Percentiles rank a stretch among this genome's conserved stretches.
Conservation (phyloP, 1,284 basidiomycete genomes). For the Serendipita sp. region DNA sequence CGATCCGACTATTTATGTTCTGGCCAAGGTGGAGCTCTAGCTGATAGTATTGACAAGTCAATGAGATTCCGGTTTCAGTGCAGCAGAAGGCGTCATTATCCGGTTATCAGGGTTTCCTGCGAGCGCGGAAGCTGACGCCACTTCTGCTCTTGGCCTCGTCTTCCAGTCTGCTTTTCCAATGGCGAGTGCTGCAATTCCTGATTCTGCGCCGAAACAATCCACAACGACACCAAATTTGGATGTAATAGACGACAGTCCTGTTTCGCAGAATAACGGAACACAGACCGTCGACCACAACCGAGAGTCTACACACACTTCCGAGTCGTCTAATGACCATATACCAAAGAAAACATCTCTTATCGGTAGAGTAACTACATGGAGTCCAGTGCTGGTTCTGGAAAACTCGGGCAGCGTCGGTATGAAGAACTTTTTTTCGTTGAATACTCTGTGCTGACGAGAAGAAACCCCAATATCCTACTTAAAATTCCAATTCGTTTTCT, state of each 20-base stretch:
- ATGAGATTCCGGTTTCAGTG: too few relatives aligned
- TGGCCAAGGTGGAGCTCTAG: too few relatives aligned
- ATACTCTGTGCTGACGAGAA: not conserved
- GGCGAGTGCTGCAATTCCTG: too few relatives aligned
- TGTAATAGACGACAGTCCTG: not conserved
- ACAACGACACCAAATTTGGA: not conserved
- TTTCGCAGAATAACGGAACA: not conserved
- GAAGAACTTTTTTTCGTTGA: not conserved
- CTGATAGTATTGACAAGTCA: too few relatives aligned
- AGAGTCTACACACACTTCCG: not conserved
- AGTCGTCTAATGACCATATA: not conserved
- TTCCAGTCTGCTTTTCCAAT: not conserved
- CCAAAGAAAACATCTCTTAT: not conserved
- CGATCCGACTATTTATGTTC: too few relatives aligned
- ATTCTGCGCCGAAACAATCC: too few relatives aligned
- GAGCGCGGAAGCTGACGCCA: not conserved
- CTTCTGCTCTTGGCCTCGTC: not conserved
- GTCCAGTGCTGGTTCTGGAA: conserved; percentile 3
- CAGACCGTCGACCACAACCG: not conserved
- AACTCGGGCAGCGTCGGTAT: conserved; percentile 4
- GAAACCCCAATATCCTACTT: not conserved
- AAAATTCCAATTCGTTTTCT: not conserved
- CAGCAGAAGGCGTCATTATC: too few relatives aligned
- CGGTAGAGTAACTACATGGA: not conserved
- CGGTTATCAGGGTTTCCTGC: too few relatives aligned